Evolutionary conservation across 2,329 filamentous ascomycete genomes (phyloP).

Genomic region (Pseudohalonectria lignicola): DNA sequence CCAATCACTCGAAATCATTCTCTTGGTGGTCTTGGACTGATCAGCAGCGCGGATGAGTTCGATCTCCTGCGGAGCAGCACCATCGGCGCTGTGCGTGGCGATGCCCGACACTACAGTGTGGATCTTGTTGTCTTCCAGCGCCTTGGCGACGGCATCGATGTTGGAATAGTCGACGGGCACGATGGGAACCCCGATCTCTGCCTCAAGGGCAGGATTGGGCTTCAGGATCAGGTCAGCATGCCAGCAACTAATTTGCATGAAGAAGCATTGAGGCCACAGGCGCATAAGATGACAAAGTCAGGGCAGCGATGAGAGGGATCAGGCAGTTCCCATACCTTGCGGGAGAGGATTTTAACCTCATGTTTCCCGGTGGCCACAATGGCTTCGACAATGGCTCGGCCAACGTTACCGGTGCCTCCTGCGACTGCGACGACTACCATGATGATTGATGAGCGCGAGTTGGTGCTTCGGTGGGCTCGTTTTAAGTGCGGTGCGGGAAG

Average conservation of each 20-base stretch:
- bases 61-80: constrained; percentile 20
- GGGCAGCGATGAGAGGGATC: not conserved
- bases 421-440: constrained; percentile 7
- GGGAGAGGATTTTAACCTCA: constrained; percentile 26
- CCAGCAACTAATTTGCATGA: too few relatives aligned
- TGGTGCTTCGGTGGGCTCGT: too few relatives aligned
- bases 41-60: constrained; percentile 32
- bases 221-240: too few relatives aligned
- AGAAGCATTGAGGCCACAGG: too few relatives aligned
- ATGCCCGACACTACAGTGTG: constrained; percentile 33
- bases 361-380: constrained; percentile 21
- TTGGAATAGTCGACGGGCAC: constrained; percentile 17
- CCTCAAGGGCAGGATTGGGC: constrained; percentile 5
- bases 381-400: constrained; percentile 26
- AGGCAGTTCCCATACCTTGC: constrained; percentile 22
- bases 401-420: constrained; percentile 6
- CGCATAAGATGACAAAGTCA: not conserved
- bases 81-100: constrained; percentile 14
- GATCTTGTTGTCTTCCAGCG: constrained; percentile 23
- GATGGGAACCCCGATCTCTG: constrained; percentile 13
- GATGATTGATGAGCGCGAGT: too few relatives aligned
- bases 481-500: too few relatives aligned
- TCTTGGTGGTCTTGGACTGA: constrained; percentile 20
- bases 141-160: constrained; percentile 9
- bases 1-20: constrained; percentile 31